Conservation (phyloP, 257 asterid species). For the Plantago elongata region DNA sequence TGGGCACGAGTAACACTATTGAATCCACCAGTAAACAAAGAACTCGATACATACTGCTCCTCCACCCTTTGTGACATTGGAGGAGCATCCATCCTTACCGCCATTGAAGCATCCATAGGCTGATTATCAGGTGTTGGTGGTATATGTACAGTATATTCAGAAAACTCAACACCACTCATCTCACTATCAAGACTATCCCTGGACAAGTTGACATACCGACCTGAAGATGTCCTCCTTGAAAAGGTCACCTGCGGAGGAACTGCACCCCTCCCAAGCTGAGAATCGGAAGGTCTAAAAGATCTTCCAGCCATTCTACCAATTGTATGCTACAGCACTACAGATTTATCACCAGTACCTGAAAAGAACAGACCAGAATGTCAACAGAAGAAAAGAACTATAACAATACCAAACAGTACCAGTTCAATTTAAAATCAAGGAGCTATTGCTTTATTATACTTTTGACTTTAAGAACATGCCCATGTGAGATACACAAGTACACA, state of each 20-base stretch:
- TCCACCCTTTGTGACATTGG: constrained; percentile 79
- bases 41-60: constrained; percentile 83
- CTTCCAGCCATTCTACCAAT: constrained; percentile 55
- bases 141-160: constrained; percentile 77
- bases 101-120: constrained; percentile 44
- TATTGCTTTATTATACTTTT: not conserved
- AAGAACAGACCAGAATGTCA: constrained; percentile 12
- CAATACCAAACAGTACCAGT: not conserved
- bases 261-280: constrained; percentile 37
- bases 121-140: constrained; percentile 97
- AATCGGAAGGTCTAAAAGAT: constrained; percentile 42
- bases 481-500: too few relatives aligned
- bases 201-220: constrained; percentile 79
- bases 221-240: constrained; percentile 71
- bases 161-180: constrained; percentile 56
- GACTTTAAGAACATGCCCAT: too few relatives aligned
- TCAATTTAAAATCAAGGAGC: not conserved
- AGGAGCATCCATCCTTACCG: constrained; percentile 41
- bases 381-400: not conserved
- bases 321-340: constrained; percentile 17
- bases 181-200: constrained; percentile 94
- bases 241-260: constrained; percentile 58
- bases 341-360: constrained; percentile 37
- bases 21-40: constrained; percentile 82
- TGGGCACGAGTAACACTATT: constrained; percentile 87